Conservation (phyloP, 2,329 filamentous ascomycete species). For the Colletotrichum coccodes region DNA sequence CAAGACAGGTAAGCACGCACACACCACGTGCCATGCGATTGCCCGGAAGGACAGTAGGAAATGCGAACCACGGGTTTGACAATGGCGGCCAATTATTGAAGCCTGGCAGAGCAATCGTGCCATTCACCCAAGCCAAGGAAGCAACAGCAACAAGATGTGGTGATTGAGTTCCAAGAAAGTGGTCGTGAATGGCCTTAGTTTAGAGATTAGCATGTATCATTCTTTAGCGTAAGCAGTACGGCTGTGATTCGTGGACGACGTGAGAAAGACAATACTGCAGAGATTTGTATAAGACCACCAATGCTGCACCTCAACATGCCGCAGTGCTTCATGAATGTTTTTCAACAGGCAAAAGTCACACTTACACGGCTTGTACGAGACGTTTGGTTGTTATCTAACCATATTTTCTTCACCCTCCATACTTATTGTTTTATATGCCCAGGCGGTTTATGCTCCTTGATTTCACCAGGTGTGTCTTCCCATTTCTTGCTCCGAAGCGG, state of each 20-base stretch:
- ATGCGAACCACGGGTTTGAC: slow-evolving; percentile 32
- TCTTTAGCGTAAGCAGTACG: not conserved
- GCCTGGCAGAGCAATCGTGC: slow-evolving; percentile 19
- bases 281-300: slow-evolving; percentile 13
- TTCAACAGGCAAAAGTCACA: not conserved
- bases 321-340: too few species aligned
- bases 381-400: not conserved
- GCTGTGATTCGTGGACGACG: not conserved
- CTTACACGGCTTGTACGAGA: not conserved
- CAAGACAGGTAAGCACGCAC: slow-evolving; percentile 21
- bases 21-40: slow-evolving; percentile 28
- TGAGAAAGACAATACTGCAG: not conserved
- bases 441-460: not conserved
- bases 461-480: not conserved
- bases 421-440: slow-evolving; percentile 3
- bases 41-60: not conserved
- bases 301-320: not conserved
- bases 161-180: slow-evolving; percentile 2
- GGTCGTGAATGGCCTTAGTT: not conserved
- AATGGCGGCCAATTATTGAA: slow-evolving; percentile 39
- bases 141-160: slow-evolving; percentile 19
- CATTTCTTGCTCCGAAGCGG: not conserved
- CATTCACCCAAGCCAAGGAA: slow-evolving; percentile 6
- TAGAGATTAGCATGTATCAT: not conserved
- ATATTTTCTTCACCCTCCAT: not conserved